phyloP scores from a whole-genome alignment of 1,139 yeast species.

The Debaryomyces psychrophilus region DNA sequence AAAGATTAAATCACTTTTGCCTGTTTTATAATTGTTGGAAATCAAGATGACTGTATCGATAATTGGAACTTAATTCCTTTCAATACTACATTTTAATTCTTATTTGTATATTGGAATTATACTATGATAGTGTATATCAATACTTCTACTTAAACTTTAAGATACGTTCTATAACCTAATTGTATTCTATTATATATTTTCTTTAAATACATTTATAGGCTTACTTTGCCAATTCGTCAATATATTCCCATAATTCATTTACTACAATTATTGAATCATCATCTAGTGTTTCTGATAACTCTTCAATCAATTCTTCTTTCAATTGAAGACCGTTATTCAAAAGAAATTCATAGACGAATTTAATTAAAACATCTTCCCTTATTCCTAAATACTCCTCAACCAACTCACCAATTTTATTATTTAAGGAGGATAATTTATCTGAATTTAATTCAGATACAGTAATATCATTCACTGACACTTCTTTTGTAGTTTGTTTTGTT shows the following conservation, averaged over 20 bases:
- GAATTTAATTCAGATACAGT: constrained; percentile 19
- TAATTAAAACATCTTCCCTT: constrained; percentile 51
- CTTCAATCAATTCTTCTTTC: constrained; percentile 40
- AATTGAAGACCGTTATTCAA: constrained; percentile 30
- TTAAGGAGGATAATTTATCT: constrained; percentile 24
- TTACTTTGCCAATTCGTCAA: constrained; percentile 12
- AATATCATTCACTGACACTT: constrained; percentile 1
- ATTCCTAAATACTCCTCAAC: constrained; percentile 58
- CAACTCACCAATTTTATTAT: constrained; percentile 39
- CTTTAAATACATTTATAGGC: background rate
- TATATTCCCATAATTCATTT: constrained; percentile 37
- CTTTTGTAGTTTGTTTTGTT: background rate
- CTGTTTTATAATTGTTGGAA: background rate
- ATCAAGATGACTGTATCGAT: background rate
- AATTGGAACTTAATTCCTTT: background rate
- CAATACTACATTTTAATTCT: constrained; percentile 7
- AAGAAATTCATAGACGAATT: constrained; percentile 44
- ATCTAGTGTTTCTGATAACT: constrained; percentile 55
- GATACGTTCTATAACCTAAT: background rate
- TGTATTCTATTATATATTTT: no score
- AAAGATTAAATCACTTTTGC: background rate
- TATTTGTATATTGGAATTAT: constrained; percentile 8
- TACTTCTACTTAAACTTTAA: background rate
- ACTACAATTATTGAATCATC: constrained; percentile 56
- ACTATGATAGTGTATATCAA: constrained; percentile 4